These are phyloP conservation scores for Vanderwaltozyma verrucispora DNA, from an alignment of 805 yeast genomes.

Conservation along the genomic window DNA sequence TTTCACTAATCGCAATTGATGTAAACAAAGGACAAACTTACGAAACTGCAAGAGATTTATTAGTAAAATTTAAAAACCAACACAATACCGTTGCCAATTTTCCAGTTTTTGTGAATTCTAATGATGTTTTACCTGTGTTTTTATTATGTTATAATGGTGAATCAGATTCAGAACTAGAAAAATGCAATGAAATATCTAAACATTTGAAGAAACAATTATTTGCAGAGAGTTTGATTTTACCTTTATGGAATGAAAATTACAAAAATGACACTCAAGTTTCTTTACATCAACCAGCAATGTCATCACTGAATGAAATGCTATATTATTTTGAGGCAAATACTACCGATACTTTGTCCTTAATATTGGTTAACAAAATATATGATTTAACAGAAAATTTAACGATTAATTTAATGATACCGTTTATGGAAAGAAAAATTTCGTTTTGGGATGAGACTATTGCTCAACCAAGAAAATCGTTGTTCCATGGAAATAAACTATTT, in stretches of 20 bases:
- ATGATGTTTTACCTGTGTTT: constrained; percentile 47
- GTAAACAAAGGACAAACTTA: constrained; percentile 23
- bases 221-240: constrained; percentile 26
- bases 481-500: constrained; percentile 58
- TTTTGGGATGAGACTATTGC: constrained; percentile 79
- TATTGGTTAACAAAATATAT: constrained; percentile 17
- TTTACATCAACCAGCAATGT: constrained; percentile 24
- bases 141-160: constrained; percentile 41
- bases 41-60: constrained; percentile 45
- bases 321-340: constrained; percentile 9
- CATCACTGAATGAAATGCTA: constrained; percentile 18
- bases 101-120: constrained; percentile 46
- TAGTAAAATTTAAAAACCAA: constrained; percentile 42
- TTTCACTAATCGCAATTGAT: constrained; percentile 60
- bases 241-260: constrained; percentile 17
- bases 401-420: constrained; percentile 43
- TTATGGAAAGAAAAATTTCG: constrained; percentile 73
- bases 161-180: constrained; percentile 35
- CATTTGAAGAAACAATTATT: constrained; percentile 34
- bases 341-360: constrained; percentile 10
- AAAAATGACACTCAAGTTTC: constrained; percentile 6
- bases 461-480: constrained; percentile 61
- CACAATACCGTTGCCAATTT: constrained; percentile 37
- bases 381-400: constrained; percentile 16
- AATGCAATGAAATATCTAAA: constrained; percentile 31